Base-by-base conservation (phyloP, 2,329 filamentous ascomycete species). In the Aspergillus nomiae region DNA sequence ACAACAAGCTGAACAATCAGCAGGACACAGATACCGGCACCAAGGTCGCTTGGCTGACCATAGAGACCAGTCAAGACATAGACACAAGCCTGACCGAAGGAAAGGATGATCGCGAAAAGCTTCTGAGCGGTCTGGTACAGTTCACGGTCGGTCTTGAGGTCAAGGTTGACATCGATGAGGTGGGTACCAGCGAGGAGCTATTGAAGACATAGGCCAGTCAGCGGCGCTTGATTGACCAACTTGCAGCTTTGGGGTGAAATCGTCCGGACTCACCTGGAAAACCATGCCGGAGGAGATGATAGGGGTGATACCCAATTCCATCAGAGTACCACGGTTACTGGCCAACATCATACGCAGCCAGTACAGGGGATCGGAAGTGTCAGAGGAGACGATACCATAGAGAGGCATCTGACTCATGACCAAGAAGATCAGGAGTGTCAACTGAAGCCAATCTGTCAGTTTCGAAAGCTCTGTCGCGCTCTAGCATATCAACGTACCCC, bases 221-320 rank as follows among this genome's bases (percentile, higher is more conserved):
- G 67, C 41, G 16, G 60, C 36, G 32, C 57, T 50, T 16, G 14
- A 11, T 50, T 50, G 5, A 28, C 21, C 9, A 19, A n/a, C n/a
- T 11, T 12, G 45, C 53, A 28, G 1, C 5, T 12, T 19, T 19
- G 28, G 21, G 32, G n/a, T 28, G 12, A 16, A 55, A 26, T 11
- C 24, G 5, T 3, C n/a, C 28, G 58, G 32, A 62, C 76, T 67
- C 80, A 84, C 82, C 82, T 99, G 95, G 89, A 99, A 99, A 76
- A 99, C 93, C 95, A 99, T 99, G 83, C 95, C 95, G 43, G 95
- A 98, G 65, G 95, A 97, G 83, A 99, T 98, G 82, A 99, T 99
- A 74, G 96, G 96, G 28, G 95, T 97, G 74, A 98, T 95, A 85
- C 94, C 93, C 84, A 97, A 78, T 78, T 97, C 94, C 94, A 97